Conservation (phyloP, 2,329 filamentous ascomycete species). For the Fonsecaea pugnacius region DNA sequence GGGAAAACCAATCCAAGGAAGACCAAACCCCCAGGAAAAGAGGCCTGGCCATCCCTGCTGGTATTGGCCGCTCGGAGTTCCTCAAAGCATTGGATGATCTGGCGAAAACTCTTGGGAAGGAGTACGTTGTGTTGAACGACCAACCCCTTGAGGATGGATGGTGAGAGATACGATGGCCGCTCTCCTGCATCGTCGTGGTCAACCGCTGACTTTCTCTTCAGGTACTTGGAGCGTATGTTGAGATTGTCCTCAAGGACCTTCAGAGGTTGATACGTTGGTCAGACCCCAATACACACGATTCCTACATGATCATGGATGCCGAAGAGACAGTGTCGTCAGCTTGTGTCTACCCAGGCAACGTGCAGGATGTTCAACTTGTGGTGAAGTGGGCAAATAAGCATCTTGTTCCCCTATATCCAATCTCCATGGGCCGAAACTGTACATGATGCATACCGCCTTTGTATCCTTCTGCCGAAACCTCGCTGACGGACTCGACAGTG, state of each 20-base stretch:
- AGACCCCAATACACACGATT: slow-evolving; percentile 48
- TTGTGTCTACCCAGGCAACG: slow-evolving; percentile 45
- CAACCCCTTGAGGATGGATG: slow-evolving; percentile 41
- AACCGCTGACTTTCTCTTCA: background rate
- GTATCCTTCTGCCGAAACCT: background rate
- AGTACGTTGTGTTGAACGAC: slow-evolving; percentile 36
- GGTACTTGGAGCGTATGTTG: slow-evolving; percentile 4
- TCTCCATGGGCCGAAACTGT: slow-evolving; percentile 27
- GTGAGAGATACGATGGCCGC: slow-evolving; percentile 41
- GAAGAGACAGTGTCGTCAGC: slow-evolving; percentile 52
- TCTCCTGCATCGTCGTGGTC: background rate
- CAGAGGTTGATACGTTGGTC: background rate
- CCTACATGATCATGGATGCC: slow-evolving; percentile 49
- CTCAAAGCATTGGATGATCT: slow-evolving; percentile 33
- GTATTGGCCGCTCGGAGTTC: slow-evolving; percentile 25
- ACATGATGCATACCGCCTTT: background rate
- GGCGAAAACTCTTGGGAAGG: slow-evolving; percentile 26
- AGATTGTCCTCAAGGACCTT: slow-evolving; percentile 9
- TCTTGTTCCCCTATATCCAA: slow-evolving; percentile 44
- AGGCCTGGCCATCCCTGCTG: slow-evolving; percentile 15
- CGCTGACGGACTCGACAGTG: background rate
- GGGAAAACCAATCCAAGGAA: slow-evolving; percentile 7
- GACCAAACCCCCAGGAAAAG: slow-evolving; percentile 10
- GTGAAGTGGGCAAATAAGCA: slow-evolving; percentile 43
- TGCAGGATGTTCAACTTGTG: slow-evolving; percentile 43